A percentile compares a stretch with the other conserved stretches of the same genome.
Conservation (phyloP, 1,139 yeast species). For the Pichia sp. region DNA sequence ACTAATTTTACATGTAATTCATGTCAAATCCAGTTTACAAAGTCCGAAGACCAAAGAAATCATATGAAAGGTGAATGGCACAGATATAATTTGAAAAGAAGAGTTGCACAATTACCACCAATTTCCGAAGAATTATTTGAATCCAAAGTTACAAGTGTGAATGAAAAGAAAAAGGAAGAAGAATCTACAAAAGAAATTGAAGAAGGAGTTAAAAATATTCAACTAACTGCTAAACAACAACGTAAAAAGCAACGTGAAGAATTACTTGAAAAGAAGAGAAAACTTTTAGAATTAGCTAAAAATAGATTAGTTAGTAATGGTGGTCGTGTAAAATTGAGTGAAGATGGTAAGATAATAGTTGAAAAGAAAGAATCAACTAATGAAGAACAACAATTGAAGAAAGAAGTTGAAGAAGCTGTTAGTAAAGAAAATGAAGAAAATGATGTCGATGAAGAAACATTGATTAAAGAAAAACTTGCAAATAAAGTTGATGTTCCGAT, state of each 20-base stretch:
- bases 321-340: conserved; percentile 26
- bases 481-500: conserved; percentile 65
- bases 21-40: conserved; percentile 70
- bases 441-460: conserved; percentile 36
- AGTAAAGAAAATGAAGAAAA: conserved; percentile 19
- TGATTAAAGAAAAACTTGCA: conserved; percentile 50
- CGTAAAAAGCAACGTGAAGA: conserved; percentile 62
- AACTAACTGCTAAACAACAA: conserved; percentile 53
- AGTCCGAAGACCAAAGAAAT: conserved; percentile 71
- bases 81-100: conserved; percentile 53
- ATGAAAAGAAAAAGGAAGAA: conserved; percentile 18
- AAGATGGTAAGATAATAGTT: conserved; percentile 21
- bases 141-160: conserved; percentile 38
- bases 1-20: conserved; percentile 66
- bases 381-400: conserved; percentile 16
- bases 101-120: conserved; percentile 54
- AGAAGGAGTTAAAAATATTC: conserved; percentile 24
- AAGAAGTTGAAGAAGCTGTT: conserved; percentile 18
- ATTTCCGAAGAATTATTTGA: conserved; percentile 45
- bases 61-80: conserved; percentile 93
- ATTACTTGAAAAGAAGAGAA: conserved; percentile 53
- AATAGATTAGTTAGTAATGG: conserved; percentile 43
- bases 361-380: conserved; percentile 14
- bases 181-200: conserved; percentile 10
- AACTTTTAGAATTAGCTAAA: conserved; percentile 55